Percentiles rank a stretch among this genome's conserved stretches.
Conservation (phyloP, 495 filamentous ascomycete species). For the Lasiosphaeria hispida region DNA sequence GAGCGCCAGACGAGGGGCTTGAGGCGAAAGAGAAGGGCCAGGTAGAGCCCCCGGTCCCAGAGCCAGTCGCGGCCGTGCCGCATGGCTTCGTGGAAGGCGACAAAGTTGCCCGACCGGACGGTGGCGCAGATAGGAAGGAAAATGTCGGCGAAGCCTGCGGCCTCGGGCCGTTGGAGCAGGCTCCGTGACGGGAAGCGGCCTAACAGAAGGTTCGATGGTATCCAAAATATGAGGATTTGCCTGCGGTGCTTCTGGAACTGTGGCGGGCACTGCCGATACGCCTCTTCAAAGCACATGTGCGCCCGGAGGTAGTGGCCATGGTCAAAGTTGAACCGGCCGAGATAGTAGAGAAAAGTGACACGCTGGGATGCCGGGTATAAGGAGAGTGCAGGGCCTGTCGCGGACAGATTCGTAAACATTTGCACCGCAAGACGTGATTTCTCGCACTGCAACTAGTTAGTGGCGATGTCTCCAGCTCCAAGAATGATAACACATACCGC, state of each 20-base stretch:
- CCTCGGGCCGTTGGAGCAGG: constrained; percentile 70
- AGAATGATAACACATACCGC: constrained; percentile 48
- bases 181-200: constrained; percentile 73
- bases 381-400: constrained; percentile 72
- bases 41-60: constrained; percentile 67
- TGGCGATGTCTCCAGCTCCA: background rate
- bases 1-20: constrained; percentile 83
- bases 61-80: constrained; percentile 62
- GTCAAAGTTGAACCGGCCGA: constrained; percentile 83
- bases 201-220: constrained; percentile 77
- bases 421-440: constrained; percentile 70
- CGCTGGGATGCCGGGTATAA: constrained; percentile 84
- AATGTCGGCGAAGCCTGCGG: constrained; percentile 61
- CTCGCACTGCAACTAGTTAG: constrained; percentile 44
- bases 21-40: constrained; percentile 68
- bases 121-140: constrained; percentile 73
- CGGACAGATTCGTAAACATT: constrained; percentile 85
- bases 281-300: constrained; percentile 67
- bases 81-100: constrained; percentile 69
- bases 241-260: constrained; percentile 68
- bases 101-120: constrained; percentile 76
- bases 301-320: constrained; percentile 78
- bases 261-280: constrained; percentile 74
- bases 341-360: constrained; percentile 91
- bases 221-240: constrained; percentile 79